These are phyloP conservation scores for Metschnikowia aberdeeniae DNA, from an alignment of 805 yeast genomes.

Conservation along the genomic window DNA sequence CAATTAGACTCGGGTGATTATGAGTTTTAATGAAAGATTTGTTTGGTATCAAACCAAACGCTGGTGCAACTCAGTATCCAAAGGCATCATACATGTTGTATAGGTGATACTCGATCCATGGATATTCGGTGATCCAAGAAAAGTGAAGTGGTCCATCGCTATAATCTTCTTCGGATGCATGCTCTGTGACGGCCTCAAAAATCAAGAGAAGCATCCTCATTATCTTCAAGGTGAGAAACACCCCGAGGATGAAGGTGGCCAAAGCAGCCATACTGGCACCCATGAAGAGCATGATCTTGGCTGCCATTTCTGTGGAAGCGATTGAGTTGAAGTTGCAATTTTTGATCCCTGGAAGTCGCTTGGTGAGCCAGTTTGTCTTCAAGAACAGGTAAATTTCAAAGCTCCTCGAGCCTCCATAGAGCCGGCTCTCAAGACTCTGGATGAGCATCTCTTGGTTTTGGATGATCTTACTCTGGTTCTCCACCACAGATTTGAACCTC, in stretches of 20 bases:
- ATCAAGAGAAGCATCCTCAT: not conserved
- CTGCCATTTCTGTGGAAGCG: not conserved
- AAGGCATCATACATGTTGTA: constrained; percentile 12
- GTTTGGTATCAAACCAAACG: too few species aligned
- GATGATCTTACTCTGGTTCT: not conserved
- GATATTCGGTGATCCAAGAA: constrained; percentile 14
- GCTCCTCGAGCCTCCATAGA: not conserved
- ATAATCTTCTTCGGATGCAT: not conserved
- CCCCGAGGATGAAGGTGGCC: not conserved
- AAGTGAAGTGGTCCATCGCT: constrained; percentile 1
- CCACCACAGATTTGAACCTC: not conserved
- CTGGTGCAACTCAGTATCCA: constrained; percentile 3
- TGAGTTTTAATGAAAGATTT: too few species aligned
- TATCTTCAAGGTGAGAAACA: not conserved
- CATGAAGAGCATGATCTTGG: not conserved
- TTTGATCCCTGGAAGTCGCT: not conserved
- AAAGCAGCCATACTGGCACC: not conserved
- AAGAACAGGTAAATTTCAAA: constrained; percentile 1
- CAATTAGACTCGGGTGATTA: too few species aligned
- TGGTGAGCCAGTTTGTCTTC: not conserved
- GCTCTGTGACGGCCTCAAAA: not conserved
- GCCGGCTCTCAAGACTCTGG: constrained; percentile 2
- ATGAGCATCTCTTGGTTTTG: constrained; percentile 1
- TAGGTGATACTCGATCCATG: constrained; percentile 15
- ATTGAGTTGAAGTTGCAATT: not conserved